Conservation (phyloP, 208 protist genomes). For the Leishmania turanica region DNA sequence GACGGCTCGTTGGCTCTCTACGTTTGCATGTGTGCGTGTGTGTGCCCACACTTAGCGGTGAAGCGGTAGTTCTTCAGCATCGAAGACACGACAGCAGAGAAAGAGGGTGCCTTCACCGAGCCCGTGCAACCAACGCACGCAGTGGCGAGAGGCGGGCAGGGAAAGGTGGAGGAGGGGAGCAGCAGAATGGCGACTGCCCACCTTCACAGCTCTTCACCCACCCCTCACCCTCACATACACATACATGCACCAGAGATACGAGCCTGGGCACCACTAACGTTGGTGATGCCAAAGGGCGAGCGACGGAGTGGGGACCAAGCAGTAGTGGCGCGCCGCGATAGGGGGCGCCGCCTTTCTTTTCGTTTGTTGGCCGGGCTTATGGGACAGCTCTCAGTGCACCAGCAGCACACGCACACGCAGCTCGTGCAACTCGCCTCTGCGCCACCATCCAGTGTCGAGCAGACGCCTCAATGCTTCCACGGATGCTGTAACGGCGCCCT, state of each 20-base stretch:
- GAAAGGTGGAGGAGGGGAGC: not conserved
- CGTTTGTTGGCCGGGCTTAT: not conserved
- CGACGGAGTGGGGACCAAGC: not conserved
- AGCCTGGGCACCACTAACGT: not conserved
- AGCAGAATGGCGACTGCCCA: not conserved
- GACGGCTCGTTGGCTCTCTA: not conserved
- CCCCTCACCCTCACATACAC: not conserved
- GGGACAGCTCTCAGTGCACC: not conserved
- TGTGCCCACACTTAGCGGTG: not conserved
- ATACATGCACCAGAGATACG: not conserved
- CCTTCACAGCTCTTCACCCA: not conserved
- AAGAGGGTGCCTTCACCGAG: not conserved
- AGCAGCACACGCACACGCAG: not conserved
- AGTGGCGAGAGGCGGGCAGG: not conserved
- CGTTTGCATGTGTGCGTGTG: not conserved
- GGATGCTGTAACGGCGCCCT: not conserved
- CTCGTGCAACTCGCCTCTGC: not conserved
- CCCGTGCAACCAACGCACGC: not conserved
- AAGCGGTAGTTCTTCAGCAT: not conserved
- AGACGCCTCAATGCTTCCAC: not conserved
- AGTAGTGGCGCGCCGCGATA: not conserved
- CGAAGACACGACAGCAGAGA: not conserved
- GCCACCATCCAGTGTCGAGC: not conserved
- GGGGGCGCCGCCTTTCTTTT: not conserved
- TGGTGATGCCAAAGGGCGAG: not conserved